Conservation (phyloP, 345 rosid species). For the Camelina hispida region DNA sequence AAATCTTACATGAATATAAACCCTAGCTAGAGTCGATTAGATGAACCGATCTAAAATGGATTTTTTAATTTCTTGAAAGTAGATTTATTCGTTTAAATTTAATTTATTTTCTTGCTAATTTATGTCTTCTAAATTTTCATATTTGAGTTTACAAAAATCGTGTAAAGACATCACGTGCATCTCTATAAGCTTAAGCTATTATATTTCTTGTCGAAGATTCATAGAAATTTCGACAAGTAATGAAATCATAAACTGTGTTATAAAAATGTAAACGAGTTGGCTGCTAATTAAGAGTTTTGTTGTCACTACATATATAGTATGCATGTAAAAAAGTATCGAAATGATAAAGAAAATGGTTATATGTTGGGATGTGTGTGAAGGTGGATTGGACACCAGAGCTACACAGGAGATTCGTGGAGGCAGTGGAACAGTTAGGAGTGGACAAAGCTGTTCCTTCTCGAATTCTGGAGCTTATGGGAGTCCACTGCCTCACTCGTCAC, state of each 20-base stretch:
- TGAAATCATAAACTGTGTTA: neutral
- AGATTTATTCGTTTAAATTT: too few relatives aligned
- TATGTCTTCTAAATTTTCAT: too few relatives aligned
- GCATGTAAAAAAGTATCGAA: neutral
- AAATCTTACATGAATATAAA: too few relatives aligned
- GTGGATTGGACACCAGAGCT: conserved; percentile 99
- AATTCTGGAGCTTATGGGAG: conserved; percentile 90
- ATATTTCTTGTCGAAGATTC: too few relatives aligned
- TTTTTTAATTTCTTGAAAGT: too few relatives aligned
- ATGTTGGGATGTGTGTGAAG: conserved; percentile 50
- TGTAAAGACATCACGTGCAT: neutral
- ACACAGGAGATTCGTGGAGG: conserved; percentile 91
- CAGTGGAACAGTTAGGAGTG: conserved; percentile 92
- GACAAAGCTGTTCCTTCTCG: conserved; percentile 99
- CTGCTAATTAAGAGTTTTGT: neutral
- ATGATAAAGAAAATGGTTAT: neutral
- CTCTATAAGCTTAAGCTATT: neutral
- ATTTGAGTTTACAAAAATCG: neutral
- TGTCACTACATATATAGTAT: neutral
- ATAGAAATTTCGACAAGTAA: neutral
- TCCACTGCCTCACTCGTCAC: conserved; percentile 93
- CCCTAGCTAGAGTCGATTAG: conserved; percentile 12
- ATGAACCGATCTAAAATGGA: neutral
- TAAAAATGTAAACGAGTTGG: neutral
- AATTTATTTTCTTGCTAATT: neutral